A percentile compares a stretch with the other conserved stretches of the same genome.
Conservation (phyloP, 2,329 filamentous ascomycete genomes). For the Colletotrichum cordylinicola region DNA sequence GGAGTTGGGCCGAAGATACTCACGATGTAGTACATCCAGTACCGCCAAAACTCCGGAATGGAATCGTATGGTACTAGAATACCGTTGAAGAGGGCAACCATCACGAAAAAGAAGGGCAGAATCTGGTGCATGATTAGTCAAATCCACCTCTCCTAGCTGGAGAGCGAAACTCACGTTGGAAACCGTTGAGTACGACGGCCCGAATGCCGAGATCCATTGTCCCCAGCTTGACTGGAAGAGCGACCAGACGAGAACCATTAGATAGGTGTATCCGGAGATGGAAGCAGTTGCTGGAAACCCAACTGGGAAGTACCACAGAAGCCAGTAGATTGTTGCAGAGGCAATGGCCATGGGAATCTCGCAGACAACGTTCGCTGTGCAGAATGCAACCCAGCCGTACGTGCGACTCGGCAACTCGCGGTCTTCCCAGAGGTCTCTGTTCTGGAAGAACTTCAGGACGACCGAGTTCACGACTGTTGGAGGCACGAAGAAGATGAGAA, state of each 20-base stretch:
- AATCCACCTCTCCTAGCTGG: rapidly evolving
- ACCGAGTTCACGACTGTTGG: slow-evolving; percentile 76
- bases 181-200: slow-evolving; percentile 79
- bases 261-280: slow-evolving; percentile 75
- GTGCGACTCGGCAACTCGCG: slow-evolving; percentile 77
- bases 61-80: slow-evolving; percentile 50
- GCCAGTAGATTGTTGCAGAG: slow-evolving; percentile 70
- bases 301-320: slow-evolving; percentile 78
- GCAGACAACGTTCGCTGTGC: slow-evolving; percentile 73
- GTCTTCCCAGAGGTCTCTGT: slow-evolving; percentile 75
- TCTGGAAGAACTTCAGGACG: slow-evolving; percentile 79
- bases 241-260: slow-evolving; percentile 81
- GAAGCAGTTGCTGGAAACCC: slow-evolving; percentile 71
- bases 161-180: slow-evolving; percentile 58
- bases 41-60: slow-evolving; percentile 44
- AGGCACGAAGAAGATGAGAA: slow-evolving; percentile 67
- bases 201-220: slow-evolving; percentile 85
- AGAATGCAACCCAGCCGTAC: slow-evolving; percentile 80
- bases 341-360: slow-evolving; percentile 76
- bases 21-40: slow-evolving; percentile 32
- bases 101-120: slow-evolving; percentile 82
- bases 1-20: neutral
- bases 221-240: slow-evolving; percentile 79
- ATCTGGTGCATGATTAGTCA: slow-evolving; percentile 38
- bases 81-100: slow-evolving; percentile 79